Conservation (phyloP, 768 basidiomycete species). For the Lactarius quietus region DNA sequence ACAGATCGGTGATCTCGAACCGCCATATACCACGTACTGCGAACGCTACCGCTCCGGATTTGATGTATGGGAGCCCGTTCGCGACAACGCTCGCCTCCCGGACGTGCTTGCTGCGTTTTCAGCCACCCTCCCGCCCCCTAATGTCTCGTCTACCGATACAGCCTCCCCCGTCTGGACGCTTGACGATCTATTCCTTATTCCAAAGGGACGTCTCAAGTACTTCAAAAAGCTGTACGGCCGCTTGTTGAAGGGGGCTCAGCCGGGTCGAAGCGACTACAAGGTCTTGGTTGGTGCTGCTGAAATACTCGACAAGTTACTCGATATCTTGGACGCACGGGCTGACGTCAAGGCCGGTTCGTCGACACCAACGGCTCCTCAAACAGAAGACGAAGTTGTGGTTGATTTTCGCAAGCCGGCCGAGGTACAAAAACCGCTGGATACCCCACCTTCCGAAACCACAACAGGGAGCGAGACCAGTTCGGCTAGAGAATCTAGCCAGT, state of each 20-base stretch:
- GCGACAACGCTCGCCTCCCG: constrained; percentile 66
- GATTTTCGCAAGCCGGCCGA: constrained; percentile 40
- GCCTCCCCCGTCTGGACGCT: constrained; percentile 67
- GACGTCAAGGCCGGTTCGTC: constrained; percentile 45
- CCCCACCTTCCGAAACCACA: constrained; percentile 31
- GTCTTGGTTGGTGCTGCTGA: constrained; percentile 78
- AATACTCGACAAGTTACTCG: constrained; percentile 71
- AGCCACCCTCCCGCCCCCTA: constrained; percentile 54
- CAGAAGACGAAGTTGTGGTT: constrained; percentile 55
- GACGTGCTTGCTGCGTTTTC: constrained; percentile 70
- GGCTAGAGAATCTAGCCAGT: constrained; percentile 46
- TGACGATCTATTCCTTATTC: constrained; percentile 84
- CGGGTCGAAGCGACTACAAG: constrained; percentile 83
- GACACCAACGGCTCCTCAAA: constrained; percentile 33
- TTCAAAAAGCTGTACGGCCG: constrained; percentile 88
- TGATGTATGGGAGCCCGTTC: constrained; percentile 79
- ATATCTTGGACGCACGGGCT: constrained; percentile 57
- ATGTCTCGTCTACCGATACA: constrained; percentile 34
- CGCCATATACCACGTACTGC: constrained; percentile 81
- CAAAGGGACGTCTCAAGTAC: constrained; percentile 80
- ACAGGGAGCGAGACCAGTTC: constrained; percentile 50
- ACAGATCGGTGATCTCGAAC: constrained; percentile 89
- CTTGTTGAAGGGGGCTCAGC: constrained; percentile 79
- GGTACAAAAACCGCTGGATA: constrained; percentile 3
- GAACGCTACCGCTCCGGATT: constrained; percentile 71